These are phyloP conservation scores for Leptographium radiaticola DNA, from an alignment of 2,329 filamentous ascomycete genomes.

Conservation along the genomic window DNA sequence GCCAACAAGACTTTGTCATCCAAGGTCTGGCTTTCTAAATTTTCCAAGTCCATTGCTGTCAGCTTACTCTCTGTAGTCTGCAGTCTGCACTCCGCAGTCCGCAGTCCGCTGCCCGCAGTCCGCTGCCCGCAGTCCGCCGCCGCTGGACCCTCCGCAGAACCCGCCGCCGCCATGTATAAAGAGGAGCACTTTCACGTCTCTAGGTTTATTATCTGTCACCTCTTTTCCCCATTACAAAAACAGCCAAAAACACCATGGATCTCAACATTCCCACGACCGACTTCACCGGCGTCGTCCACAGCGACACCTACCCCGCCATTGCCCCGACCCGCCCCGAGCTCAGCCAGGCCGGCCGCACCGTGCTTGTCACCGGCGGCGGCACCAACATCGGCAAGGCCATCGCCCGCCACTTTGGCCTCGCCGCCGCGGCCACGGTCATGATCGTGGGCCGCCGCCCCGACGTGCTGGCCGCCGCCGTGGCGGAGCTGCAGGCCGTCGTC, in stretches of 20 bases:
- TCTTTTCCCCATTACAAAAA: background rate
- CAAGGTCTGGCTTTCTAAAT: too few species aligned
- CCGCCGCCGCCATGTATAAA: too few species aligned
- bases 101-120: too few species aligned
- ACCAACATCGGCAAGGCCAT: slow-evolving; percentile 8
- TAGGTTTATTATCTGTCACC: too few species aligned
- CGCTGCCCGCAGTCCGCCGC: too few species aligned
- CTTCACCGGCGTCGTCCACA: slow-evolving; percentile 15
- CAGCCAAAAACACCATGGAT: background rate
- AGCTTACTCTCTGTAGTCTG: too few species aligned
- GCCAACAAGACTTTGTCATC: too few species aligned
- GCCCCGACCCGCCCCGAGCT: slow-evolving; percentile 22
- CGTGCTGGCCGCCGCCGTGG: slow-evolving; percentile 1
- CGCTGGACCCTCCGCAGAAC: too few species aligned
- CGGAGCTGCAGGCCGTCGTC: background rate
- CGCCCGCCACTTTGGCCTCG: slow-evolving; percentile 4
- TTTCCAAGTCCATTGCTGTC: too few species aligned
- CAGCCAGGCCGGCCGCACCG: slow-evolving; percentile 28
- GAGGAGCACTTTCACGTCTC: too few species aligned
- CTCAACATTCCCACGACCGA: background rate
- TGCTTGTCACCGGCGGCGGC: slow-evolving; percentile 9
- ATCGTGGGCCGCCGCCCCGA: slow-evolving; percentile 6
- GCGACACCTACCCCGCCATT: slow-evolving; percentile 23
- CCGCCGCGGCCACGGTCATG: slow-evolving; percentile 5
- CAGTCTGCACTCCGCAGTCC: too few species aligned